Conservation (phyloP, 768 basidiomycete species). For the Kondoa malvinella region DNA sequence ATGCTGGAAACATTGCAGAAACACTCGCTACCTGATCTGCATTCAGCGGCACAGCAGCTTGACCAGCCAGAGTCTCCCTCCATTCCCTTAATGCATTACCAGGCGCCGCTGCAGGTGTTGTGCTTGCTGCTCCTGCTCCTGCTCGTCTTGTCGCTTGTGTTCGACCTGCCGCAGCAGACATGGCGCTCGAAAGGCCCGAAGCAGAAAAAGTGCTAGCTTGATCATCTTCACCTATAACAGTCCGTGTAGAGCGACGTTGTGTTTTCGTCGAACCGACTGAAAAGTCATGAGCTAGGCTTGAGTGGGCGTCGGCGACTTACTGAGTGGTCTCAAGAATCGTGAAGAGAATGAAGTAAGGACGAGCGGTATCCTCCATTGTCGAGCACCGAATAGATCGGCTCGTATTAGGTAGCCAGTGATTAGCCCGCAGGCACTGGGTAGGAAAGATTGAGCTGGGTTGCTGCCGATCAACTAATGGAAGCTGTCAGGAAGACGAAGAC, state of each 20-base stretch:
- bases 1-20: constrained; percentile 14
- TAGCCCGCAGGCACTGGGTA: neutral
- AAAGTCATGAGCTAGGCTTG: neutral
- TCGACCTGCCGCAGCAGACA: constrained; percentile 3
- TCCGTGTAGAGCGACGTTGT: constrained; percentile 9
- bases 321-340: neutral
- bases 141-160: neutral
- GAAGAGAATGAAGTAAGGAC: neutral
- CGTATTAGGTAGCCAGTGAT: neutral
- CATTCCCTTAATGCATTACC: constrained; percentile 12
- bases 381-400: constrained; percentile 5
- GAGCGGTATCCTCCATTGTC: constrained; percentile 7
- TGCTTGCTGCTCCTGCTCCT: neutral
- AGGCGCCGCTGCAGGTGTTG: constrained; percentile 9
- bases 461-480: constrained; percentile 2
- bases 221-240: constrained; percentile 10
- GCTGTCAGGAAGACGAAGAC: constrained; percentile 8
- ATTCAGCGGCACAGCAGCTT: neutral
- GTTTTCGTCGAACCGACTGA: neutral
- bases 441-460: neutral
- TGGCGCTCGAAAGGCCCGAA: neutral
- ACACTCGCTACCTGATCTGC: constrained; percentile 15
- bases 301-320: neutral
- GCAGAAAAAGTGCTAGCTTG: neutral
- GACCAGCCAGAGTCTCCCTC: neutral